These are phyloP conservation scores for Aspergillus versicolor DNA, from an alignment of 2,329 filamentous ascomycete species.

Conservation along the genomic window DNA sequence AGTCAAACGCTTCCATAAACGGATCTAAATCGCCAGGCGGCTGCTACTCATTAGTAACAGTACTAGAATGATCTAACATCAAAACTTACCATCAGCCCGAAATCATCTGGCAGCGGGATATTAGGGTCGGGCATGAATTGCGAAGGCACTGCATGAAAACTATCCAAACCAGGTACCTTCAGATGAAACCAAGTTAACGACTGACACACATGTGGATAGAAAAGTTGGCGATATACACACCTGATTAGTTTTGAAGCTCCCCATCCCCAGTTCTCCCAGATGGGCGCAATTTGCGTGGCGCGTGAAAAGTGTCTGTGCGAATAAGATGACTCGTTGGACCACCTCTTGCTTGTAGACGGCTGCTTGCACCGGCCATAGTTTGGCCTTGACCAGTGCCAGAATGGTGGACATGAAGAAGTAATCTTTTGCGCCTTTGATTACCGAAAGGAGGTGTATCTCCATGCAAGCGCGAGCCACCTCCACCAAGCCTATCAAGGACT, in stretches of 20 bases:
- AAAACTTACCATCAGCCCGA: slow-evolving; percentile 26
- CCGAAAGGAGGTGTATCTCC: slow-evolving; percentile 30
- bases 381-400: slow-evolving; percentile 34
- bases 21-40: slow-evolving; percentile 31
- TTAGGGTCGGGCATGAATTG: slow-evolving; percentile 25
- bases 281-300: slow-evolving; percentile 35
- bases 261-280: slow-evolving; percentile 29
- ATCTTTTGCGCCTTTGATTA: slow-evolving; percentile 40
- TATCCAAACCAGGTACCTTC: slow-evolving; percentile 22
- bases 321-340: slow-evolving; percentile 35
- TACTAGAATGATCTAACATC: not conserved
- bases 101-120: slow-evolving; percentile 22
- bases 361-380: slow-evolving; percentile 34
- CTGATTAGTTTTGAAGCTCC: slow-evolving; percentile 32
- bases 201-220: too few species aligned
- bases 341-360: slow-evolving; percentile 35
- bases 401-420: slow-evolving; percentile 42
- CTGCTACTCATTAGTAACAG: slow-evolving; percentile 18
- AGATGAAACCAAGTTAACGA: not conserved
- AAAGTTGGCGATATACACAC: slow-evolving; percentile 12
- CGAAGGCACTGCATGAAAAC: slow-evolving; percentile 21
- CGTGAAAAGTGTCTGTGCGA: slow-evolving; percentile 36
- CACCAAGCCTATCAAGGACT: slow-evolving; percentile 34
- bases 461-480: slow-evolving; percentile 31
- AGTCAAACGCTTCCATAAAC: slow-evolving; percentile 36